Evolutionary conservation across 2,329 filamentous ascomycete species (phyloP), one percentile per base, ranked within the genome.

Genomic region (Aspergillus niger): DNA sequence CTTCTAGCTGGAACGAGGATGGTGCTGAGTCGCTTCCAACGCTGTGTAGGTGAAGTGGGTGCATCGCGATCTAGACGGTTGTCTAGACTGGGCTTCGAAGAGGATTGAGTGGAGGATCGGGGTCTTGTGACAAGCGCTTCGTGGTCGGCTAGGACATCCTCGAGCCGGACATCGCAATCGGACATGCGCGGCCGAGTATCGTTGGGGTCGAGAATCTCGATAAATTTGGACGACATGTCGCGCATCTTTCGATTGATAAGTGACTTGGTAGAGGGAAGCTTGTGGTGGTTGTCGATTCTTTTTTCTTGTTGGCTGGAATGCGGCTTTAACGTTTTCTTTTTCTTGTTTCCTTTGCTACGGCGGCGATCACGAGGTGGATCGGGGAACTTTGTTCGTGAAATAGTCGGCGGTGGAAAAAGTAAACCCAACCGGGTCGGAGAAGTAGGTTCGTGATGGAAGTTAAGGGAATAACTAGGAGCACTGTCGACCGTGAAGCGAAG

Each of bases 131-230:
- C 64, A 61, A 72, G 67, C 50, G 76, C 73, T 67, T 78, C 73
- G 55, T 77, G 73, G 52, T 75, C 72, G 59, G 74, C 77, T 17
- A 80, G 72, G 61, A 80, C 76, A 53, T 80, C 77, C 60, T 79
- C 77, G 2, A 80, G 74, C 7, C 75, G 75, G 51, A 79, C 77
- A 58, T 79, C 77, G 20, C 71, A 74, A 57, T 76, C 70, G 48
- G 76, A 77, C 32, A 76, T 72, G 55, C 71, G 72, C 13, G 68
- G 66, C 30, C 72, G 66, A 22, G 67, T 67, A 47, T 73, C 69
- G 59, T 76, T 71, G 48, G 73, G 69, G 64, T 78, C 73, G 63
- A 79, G 75, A 56, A 79, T 77, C 64, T 80, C 77, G 60, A 78
- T 72, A 64, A 80, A 80, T 62, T 73, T 78, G 62, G 77, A 79